phyloP scores from a whole-genome alignment of 2,329 filamentous ascomycete species.

The Ophioceras dolichostomum region DNA sequence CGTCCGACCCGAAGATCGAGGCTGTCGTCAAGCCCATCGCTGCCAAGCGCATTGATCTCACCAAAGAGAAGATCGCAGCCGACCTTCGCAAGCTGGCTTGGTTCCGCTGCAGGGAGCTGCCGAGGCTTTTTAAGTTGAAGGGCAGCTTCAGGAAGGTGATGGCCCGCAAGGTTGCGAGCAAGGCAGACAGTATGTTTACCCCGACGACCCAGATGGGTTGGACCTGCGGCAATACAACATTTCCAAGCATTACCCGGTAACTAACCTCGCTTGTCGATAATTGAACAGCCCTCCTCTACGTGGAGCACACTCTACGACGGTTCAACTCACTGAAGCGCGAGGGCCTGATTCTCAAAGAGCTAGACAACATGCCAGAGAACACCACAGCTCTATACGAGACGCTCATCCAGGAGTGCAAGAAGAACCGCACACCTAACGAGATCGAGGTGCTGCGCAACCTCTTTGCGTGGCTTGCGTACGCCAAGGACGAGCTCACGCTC shows the following conservation, averaged over 20 bases:
- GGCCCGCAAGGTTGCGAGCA: not conserved
- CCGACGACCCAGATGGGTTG: too few species aligned
- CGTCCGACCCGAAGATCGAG: not conserved
- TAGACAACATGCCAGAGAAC: not conserved
- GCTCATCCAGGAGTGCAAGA: constrained; percentile 3
- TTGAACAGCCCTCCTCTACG: constrained; percentile 1
- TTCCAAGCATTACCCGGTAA: too few species aligned
- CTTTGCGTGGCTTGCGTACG: constrained; percentile 6
- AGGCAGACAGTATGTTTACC: constrained; percentile 4
- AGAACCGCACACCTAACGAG: constrained; percentile 1
- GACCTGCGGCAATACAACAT: too few species aligned
- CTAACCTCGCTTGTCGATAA: too few species aligned
- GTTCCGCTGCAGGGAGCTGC: not conserved
- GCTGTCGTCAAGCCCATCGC: not conserved
- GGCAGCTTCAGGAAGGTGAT: not conserved
- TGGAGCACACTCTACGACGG: constrained; percentile 4
- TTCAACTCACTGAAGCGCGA: constrained; percentile 2
- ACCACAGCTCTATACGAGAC: constrained; percentile 4
- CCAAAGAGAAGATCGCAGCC: not conserved
- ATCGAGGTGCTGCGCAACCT: constrained; percentile 1
- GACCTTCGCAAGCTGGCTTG: not conserved
- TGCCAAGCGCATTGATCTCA: not conserved
- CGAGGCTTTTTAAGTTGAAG: not conserved
- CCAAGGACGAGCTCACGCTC: constrained; percentile 2
- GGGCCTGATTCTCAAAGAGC: constrained; percentile 2